Evolutionary conservation across 441 rosid species (phyloP).

Genomic region (Gossypium gossypioides): DNA sequence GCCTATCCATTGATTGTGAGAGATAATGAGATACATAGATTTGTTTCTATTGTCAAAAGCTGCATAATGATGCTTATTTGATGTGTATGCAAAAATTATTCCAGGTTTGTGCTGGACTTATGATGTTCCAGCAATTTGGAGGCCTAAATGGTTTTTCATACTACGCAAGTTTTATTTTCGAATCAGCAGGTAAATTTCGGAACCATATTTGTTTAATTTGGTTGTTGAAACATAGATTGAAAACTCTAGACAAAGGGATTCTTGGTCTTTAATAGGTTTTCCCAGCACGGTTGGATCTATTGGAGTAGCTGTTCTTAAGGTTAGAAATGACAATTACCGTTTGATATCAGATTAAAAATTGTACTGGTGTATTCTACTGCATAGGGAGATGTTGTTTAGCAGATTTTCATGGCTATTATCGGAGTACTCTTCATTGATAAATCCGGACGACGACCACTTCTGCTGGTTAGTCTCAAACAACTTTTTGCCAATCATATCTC

Average conservation of each 20-base stretch:
- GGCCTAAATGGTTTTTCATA: conserved; percentile 31
- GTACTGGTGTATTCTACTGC: neutral
- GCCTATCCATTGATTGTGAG: conserved; percentile 28
- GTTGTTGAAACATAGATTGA: neutral
- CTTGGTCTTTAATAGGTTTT: conserved; percentile 29
- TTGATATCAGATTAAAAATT: neutral
- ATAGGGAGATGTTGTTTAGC: neutral
- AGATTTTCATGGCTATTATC: conserved; percentile 17
- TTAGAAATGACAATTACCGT: neutral
- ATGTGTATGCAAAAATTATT: neutral
- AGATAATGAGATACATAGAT: neutral
- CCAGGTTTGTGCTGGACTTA: conserved; percentile 40
- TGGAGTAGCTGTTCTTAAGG: conserved; percentile 66
- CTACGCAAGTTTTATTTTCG: conserved; percentile 28
- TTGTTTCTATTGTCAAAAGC: neutral
- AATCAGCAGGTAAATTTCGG: conserved; percentile 23
- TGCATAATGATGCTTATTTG: neutral
- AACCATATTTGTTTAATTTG: neutral
- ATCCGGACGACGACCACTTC: conserved; percentile 33
- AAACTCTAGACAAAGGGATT: neutral
- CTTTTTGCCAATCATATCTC: neutral
- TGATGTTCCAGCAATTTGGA: conserved; percentile 32
- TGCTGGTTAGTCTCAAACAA: conserved; percentile 22
- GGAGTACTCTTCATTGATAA: conserved; percentile 27
- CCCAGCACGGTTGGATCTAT: conserved; percentile 54